Evolutionary conservation across 805 yeast genomes (phyloP).

Genomic region (Ogataea degrootiae): DNA sequence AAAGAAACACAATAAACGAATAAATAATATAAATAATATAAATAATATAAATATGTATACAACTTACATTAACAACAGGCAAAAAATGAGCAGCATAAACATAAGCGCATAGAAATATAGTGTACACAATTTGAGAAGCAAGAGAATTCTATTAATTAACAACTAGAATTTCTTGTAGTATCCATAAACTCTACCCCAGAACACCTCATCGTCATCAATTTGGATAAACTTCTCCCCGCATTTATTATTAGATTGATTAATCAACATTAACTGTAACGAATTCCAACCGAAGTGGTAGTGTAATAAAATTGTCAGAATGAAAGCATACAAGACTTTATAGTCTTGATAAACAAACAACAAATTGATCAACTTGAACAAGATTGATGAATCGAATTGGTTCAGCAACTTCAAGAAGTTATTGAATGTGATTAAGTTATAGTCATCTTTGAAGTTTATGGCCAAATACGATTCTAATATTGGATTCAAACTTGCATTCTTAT

Average conservation of each 20-base stretch:
- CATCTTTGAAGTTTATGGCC: constrained; percentile 24
- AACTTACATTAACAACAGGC: no score
- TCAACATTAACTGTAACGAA: constrained; percentile 25
- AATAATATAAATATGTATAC: no score
- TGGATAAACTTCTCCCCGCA: constrained; percentile 10
- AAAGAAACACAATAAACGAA: no score
- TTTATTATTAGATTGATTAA: constrained; percentile 1
- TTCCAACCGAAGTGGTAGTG: constrained; percentile 51
- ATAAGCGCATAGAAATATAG: not conserved
- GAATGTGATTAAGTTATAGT: constrained; percentile 17
- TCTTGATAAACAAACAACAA: constrained; percentile 24
- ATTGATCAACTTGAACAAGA: constrained; percentile 19
- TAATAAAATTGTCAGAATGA: constrained; percentile 36
- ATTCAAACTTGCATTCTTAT: constrained; percentile 13
- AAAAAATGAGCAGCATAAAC: no score
- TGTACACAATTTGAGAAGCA: not conserved
- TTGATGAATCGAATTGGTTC: constrained; percentile 11
- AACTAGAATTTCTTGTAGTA: constrained; percentile 24
- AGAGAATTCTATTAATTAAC: not conserved
- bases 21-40: no score
- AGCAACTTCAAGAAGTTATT: constrained; percentile 15
- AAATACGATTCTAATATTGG: constrained; percentile 15
- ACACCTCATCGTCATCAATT: constrained; percentile 23
- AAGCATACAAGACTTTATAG: constrained; percentile 37
- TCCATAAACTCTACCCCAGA: constrained; percentile 26